A percentile compares a stretch with the other conserved stretches of the same genome.
phyloP scores from a whole-genome alignment of 2,329 filamentous ascomycete genomes.

The Ascomycota sp. region DNA sequence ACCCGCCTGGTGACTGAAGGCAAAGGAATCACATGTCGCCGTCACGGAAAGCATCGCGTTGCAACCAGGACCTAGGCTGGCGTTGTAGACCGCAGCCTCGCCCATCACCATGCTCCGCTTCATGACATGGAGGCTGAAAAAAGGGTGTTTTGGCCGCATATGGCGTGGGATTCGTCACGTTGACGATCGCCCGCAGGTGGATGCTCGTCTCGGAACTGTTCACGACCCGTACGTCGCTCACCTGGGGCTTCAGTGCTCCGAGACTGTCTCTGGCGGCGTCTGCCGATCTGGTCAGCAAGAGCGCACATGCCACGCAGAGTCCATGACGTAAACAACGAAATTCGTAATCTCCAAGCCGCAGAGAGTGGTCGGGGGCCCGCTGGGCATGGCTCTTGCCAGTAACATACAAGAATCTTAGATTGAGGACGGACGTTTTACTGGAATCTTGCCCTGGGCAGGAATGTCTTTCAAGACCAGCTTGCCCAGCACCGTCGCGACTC shows the following conservation, averaged over 20 bases:
- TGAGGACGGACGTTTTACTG: slow-evolving; percentile 74
- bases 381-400: background rate
- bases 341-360: too few species aligned
- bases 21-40: slow-evolving; percentile 53
- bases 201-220: slow-evolving; percentile 54
- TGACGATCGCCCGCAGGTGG: slow-evolving; percentile 49
- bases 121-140: slow-evolving; percentile 53
- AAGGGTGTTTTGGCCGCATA: slow-evolving; percentile 76
- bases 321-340: too few species aligned
- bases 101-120: slow-evolving; percentile 58
- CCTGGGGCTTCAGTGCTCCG: slow-evolving; percentile 32
- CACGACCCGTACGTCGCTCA: slow-evolving; percentile 51
- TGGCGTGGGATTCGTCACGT: slow-evolving; percentile 75
- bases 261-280: slow-evolving; percentile 36
- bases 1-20: slow-evolving; percentile 39
- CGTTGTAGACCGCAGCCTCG: slow-evolving; percentile 45
- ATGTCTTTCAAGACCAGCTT: slow-evolving; percentile 64
- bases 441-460: slow-evolving; percentile 67
- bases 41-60: slow-evolving; percentile 51
- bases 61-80: slow-evolving; percentile 44
- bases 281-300: slow-evolving; percentile 10
- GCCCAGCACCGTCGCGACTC: slow-evolving; percentile 65
- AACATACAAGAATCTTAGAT: slow-evolving; percentile 10
- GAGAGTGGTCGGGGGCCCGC: too few species aligned
- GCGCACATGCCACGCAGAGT: background rate